phyloP scores from a whole-genome alignment of 2,329 filamentous ascomycete species.

The Aplosporella prunicola region DNA sequence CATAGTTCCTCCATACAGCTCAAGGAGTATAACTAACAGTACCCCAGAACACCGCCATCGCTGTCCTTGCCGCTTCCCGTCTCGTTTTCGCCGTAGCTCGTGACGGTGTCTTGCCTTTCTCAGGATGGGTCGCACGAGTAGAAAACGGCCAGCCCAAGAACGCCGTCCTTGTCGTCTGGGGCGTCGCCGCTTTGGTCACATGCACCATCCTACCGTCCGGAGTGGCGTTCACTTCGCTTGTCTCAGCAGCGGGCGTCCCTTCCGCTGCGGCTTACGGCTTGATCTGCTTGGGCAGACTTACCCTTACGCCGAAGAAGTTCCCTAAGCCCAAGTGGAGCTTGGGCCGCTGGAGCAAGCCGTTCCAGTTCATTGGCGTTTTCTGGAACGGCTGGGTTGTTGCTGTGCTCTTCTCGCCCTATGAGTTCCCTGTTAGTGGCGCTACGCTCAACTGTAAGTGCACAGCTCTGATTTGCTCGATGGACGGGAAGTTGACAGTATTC shows the following conservation, averaged over 20 bases:
- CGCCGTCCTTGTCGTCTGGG: slow-evolving; percentile 51
- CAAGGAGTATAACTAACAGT: too few relatives aligned
- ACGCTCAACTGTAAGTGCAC: slow-evolving; percentile 33
- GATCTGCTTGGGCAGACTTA: slow-evolving; percentile 26
- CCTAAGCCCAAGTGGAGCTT: slow-evolving; percentile 28
- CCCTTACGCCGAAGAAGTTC: slow-evolving; percentile 29
- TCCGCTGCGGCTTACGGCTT: slow-evolving; percentile 30
- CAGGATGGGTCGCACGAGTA: slow-evolving; percentile 48
- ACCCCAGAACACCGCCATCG: slow-evolving; percentile 50
- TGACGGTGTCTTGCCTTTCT: slow-evolving; percentile 52
- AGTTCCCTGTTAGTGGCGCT: slow-evolving; percentile 25
- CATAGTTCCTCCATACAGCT: slow-evolving; percentile 10
- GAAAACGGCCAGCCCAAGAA: slow-evolving; percentile 46
- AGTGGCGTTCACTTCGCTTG: slow-evolving; percentile 30
- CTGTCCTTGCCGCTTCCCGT: slow-evolving; percentile 50
- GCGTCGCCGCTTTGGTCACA: slow-evolving; percentile 44
- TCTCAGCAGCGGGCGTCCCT: slow-evolving; percentile 31
- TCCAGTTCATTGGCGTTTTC: slow-evolving; percentile 27
- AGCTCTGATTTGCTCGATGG: slow-evolving; percentile 9
- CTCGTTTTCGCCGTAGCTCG: slow-evolving; percentile 54
- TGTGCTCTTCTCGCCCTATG: slow-evolving; percentile 30
- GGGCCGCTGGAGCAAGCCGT: slow-evolving; percentile 25
- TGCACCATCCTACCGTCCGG: slow-evolving; percentile 51
- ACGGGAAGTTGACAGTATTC: too few relatives aligned
- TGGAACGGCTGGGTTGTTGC: slow-evolving; percentile 31